phyloP scores from a whole-genome alignment of 177 flowering plant species.

The Vitis hybrid region DNA sequence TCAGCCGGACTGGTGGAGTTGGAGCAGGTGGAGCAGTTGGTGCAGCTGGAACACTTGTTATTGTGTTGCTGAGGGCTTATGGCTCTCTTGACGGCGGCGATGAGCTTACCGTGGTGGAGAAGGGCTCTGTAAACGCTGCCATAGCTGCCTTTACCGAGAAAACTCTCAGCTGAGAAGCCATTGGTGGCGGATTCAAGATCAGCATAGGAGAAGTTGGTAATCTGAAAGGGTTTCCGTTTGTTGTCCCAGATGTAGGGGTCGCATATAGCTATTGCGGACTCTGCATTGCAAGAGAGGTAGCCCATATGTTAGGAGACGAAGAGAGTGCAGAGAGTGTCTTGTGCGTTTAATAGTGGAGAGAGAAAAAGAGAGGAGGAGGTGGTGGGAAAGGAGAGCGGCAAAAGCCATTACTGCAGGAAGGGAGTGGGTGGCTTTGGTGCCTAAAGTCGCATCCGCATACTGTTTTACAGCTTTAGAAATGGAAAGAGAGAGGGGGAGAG shows the following conservation, averaged over 20 bases:
- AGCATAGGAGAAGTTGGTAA: conserved; percentile 45
- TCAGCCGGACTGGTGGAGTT: conserved; percentile 31
- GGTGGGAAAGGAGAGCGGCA: conserved; percentile 10
- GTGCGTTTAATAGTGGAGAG: not conserved
- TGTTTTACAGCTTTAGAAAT: conserved; percentile 15
- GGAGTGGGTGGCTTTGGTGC: not conserved
- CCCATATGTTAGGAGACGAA: conserved; percentile 30
- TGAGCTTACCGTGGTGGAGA: conserved; percentile 48
- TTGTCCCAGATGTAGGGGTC: conserved; percentile 43
- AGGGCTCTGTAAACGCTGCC: conserved; percentile 71
- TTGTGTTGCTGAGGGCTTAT: conserved; percentile 1
- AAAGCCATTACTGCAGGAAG: conserved; percentile 19
- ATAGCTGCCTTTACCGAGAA: conserved; percentile 84
- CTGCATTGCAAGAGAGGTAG: conserved; percentile 60
- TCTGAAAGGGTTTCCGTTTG: conserved; percentile 16
- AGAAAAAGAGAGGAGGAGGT: conserved; percentile 1
- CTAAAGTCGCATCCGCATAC: conserved; percentile 1
- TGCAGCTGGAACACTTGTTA: not conserved
- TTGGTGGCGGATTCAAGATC: conserved; percentile 64
- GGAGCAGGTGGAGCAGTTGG: conserved; percentile 4
- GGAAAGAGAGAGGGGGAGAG: conserved; percentile 8
- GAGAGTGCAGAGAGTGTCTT: not conserved
- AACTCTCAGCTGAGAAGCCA: conserved; percentile 49
- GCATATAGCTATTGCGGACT: conserved; percentile 56
- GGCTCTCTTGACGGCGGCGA: conserved; percentile 64